Evolutionary conservation across 129 eudicot species (phyloP).

Genomic region (Saussurea involucrata): DNA sequence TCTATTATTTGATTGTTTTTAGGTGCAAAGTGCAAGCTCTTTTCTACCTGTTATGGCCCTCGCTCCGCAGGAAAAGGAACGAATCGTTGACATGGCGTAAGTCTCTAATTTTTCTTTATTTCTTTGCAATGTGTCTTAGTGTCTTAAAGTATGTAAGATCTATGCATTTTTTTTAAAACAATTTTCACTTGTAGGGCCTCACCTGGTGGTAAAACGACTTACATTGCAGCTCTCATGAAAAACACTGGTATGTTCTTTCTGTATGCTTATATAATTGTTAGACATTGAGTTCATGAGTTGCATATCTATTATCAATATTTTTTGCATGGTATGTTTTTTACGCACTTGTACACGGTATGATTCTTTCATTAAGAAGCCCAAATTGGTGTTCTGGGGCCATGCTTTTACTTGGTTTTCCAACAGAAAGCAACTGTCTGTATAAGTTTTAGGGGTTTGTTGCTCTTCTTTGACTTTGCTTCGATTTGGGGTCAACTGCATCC

Average conservation of each 20-base stretch:
- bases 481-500: no score
- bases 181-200: constrained; percentile 64
- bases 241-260: constrained; percentile 60
- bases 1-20: background rate
- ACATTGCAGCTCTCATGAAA: constrained; percentile 90
- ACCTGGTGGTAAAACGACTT: constrained; percentile 99
- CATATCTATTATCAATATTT: no score
- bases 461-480: no score
- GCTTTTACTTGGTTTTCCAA: no score
- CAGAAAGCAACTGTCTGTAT: no score
- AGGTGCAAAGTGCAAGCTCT: constrained; percentile 97
- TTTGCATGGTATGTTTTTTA: no score
- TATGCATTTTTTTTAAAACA: background rate
- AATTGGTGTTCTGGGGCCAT: no score
- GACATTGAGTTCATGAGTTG: no score
- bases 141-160: background rate
- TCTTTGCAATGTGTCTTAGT: background rate
- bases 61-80: constrained; percentile 92
- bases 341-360: no score
- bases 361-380: no score
- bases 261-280: background rate
- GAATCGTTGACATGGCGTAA: constrained; percentile 94
- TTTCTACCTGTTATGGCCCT: constrained; percentile 96
- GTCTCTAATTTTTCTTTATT: constrained; percentile 6
- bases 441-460: no score